Evolutionary conservation across 768 basidiomycete genomes (phyloP), one percentile per base, ranked within the genome.

Genomic region (Porphyrellus cyaneotinctus): DNA sequence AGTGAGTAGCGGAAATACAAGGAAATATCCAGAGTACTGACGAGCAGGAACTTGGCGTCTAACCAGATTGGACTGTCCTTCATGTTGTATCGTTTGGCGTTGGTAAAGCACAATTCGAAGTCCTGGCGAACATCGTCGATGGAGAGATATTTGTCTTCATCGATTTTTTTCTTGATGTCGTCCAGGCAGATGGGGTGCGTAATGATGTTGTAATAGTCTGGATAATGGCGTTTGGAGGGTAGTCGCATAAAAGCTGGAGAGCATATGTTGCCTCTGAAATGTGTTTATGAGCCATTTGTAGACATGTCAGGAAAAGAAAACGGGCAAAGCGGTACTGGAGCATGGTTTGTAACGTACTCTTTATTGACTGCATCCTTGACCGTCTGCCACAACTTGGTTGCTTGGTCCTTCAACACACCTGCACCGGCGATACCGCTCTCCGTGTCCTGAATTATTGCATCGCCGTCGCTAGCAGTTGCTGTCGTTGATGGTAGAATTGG

Each of bases 201-300:
- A 65, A 95, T 95, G 58, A 85, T 55, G 22, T 70, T 65, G 70
- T 95, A 97, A 72, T 97, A 97, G 74, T 95, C 93, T 36, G 91
- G 82, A 70, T 89, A 91, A 52, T 75, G 74, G 52, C 83, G 80
- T 70, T 84, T 88, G 39, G 82, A 77, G 18, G 88, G 88, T 58
- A 83, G 78, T 53, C 78, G 80, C 63, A 86, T 66, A 69, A 91
- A 93, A 61, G 81, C 81, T 54, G 73, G 57, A 23, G 87, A 82
- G 52, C 88, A 74, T 58, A 73, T 66, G 54, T 81, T 78, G 60
- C 85, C 88, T 55, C 88, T 91, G 61, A 61, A 57, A 63, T 65
- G 61, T 59, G 62, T 49, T 57, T 47, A 58, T 54, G 58, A 56
- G 61, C 61, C 59, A 67, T 56, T 59, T 68, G 62, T 59, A 65